Evolutionary conservation across 2,329 filamentous ascomycete species (phyloP).

Genomic region (Apiospora phragmitis): DNA sequence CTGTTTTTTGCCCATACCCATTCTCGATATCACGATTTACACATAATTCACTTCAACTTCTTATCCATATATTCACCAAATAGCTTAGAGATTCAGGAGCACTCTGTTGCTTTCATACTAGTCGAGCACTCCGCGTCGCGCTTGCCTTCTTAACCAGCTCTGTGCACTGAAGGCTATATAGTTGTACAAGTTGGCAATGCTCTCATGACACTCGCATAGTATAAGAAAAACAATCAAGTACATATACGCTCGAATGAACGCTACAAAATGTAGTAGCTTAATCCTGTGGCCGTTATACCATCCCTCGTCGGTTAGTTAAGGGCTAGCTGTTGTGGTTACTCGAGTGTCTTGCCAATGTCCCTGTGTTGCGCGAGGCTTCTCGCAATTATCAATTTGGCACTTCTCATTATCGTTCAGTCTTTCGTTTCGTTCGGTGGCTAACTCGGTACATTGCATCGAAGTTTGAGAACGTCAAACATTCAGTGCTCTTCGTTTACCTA

Average conservation of each 20-base stretch:
- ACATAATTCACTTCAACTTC: neutral
- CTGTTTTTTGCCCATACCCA: neutral
- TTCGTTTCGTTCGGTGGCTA: neutral
- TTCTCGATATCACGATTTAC: neutral
- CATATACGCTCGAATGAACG: too few relatives aligned
- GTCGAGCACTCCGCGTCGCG: neutral
- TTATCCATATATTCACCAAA: neutral
- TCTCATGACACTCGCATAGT: too few relatives aligned
- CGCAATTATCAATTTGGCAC: neutral
- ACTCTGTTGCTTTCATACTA: neutral
- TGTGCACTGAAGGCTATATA: too few relatives aligned
- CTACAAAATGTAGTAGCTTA: too few relatives aligned
- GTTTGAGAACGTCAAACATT: neutral
- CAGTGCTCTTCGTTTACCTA: neutral
- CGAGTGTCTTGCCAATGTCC: too few relatives aligned
- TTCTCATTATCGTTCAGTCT: neutral
- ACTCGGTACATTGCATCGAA: neutral
- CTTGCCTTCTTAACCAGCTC: too few relatives aligned
- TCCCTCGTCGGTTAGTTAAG: too few relatives aligned
- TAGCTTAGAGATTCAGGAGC: neutral
- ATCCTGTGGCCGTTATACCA: too few relatives aligned
- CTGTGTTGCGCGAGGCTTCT: too few relatives aligned
- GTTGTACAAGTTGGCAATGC: too few relatives aligned
- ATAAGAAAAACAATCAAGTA: too few relatives aligned
- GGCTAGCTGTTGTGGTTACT: too few relatives aligned